A percentile compares a stretch with the other conserved stretches of the same genome.
phyloP scores from a whole-genome alignment of 192 early-diverging fungal genomes.

The Coemansia sp. region DNA sequence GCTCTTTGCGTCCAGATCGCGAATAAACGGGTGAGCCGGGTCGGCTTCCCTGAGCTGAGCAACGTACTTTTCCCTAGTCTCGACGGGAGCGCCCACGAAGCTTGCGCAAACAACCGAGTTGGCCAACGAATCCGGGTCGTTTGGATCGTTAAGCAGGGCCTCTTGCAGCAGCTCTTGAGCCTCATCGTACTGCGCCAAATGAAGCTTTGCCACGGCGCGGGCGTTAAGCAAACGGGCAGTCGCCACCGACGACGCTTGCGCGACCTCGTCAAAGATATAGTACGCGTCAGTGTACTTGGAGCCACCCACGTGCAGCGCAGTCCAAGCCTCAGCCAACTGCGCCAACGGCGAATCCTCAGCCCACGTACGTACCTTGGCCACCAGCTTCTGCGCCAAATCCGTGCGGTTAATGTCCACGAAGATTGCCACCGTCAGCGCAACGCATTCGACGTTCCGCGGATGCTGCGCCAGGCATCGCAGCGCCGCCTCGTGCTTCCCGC shows the following conservation, averaged over 20 bases:
- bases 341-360: constrained; percentile 93
- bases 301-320: constrained; percentile 67
- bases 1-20: constrained; percentile 74
- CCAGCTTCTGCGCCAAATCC: constrained; percentile 82
- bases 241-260: constrained; percentile 66
- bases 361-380: constrained; percentile 78
- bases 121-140: constrained; percentile 80
- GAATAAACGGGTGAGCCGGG: constrained; percentile 76
- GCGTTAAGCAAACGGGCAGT: constrained; percentile 76
- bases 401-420: constrained; percentile 76
- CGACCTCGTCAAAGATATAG: constrained; percentile 95
- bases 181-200: constrained; percentile 75
- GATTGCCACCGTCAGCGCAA: constrained; percentile 72
- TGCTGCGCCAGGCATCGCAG: constrained; percentile 65
- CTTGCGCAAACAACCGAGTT: constrained; percentile 80
- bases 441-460: constrained; percentile 78
- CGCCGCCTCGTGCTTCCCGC: constrained; percentile 69
- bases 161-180: constrained; percentile 78
- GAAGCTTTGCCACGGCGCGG: constrained; percentile 81
- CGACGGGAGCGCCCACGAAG: constrained; percentile 65
- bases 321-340: constrained; percentile 91
- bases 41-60: constrained; percentile 73
- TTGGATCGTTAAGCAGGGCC: constrained; percentile 68
- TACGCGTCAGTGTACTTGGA: constrained; percentile 82
- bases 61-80: constrained; percentile 62